Percentiles rank a stretch among this genome's conserved stretches.
phyloP scores from a whole-genome alignment of 768 basidiomycete genomes.

The Rossbeevera mucosa region DNA sequence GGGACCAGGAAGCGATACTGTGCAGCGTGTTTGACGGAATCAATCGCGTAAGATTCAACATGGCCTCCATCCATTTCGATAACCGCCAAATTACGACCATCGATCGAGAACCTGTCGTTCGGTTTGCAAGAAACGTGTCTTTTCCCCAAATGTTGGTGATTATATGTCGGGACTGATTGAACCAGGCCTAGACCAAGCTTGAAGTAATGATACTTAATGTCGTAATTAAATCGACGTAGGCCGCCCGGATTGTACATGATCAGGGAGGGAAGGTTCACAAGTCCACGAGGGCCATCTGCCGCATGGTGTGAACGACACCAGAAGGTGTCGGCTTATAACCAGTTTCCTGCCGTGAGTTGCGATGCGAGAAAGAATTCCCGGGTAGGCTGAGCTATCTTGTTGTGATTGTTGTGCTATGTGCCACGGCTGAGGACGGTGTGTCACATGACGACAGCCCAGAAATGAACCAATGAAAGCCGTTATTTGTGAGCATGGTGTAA shows the following conservation, averaged over 20 bases:
- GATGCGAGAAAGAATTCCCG: slow-evolving; percentile 32
- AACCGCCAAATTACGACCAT: slow-evolving; percentile 11
- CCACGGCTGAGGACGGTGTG: slow-evolving; percentile 16
- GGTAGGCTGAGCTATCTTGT: slow-evolving; percentile 27
- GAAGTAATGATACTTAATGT: slow-evolving; percentile 9
- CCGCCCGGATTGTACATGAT: slow-evolving; percentile 38
- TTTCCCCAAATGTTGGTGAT: slow-evolving; percentile 30
- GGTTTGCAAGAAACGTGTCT: slow-evolving; percentile 36
- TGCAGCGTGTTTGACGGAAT: slow-evolving; percentile 32
- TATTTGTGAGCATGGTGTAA: slow-evolving; percentile 17
- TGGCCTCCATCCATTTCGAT: slow-evolving; percentile 41
- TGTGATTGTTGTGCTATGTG: slow-evolving; percentile 20
- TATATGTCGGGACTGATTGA: slow-evolving; percentile 2
- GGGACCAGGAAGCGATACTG: slow-evolving; percentile 43
- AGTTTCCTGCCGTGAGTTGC: slow-evolving; percentile 22
- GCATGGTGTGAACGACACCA: slow-evolving; percentile 31
- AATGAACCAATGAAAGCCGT: slow-evolving; percentile 12
- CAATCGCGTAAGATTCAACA: slow-evolving; percentile 34
- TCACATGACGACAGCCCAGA: neutral
- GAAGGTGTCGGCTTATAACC: slow-evolving; percentile 38
- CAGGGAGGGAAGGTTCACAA: slow-evolving; percentile 19
- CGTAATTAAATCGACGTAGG: slow-evolving; percentile 16
- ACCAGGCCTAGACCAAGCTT: neutral
- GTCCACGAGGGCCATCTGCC: slow-evolving; percentile 42
- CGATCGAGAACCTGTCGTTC: slow-evolving; percentile 22